Base-by-base conservation (phyloP, 2,329 filamentous ascomycete genomes). In the Alternaria arbusti region DNA sequence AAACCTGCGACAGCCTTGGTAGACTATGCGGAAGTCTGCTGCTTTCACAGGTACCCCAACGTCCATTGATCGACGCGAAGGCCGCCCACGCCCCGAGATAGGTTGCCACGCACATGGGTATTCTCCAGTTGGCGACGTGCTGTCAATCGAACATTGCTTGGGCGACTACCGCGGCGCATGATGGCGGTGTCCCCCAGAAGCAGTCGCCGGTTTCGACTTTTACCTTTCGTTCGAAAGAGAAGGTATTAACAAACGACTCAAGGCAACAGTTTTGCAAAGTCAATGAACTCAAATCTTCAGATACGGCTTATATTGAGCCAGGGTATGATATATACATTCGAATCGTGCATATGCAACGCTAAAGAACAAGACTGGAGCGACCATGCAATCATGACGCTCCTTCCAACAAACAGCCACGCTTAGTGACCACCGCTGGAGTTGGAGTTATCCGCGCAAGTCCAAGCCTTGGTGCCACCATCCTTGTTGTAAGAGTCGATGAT, bases 391-490 rank as follows among this genome's bases (percentile, higher is more conserved):
- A 13, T 50, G 11, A 30, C 13, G 28, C 30, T 32, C 12, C 6
- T 15, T 44, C 32, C 17, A 25, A 44, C 51, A 44, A 20, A 44
- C 51, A 44, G 51, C 17, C 20, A 49, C 9, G 12, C 45, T 57
- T 44, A 61, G 17, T 56, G 44, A 17, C 58, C 58, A 61, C 59
- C 59, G 13, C 40, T 45, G 12, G 70, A 69, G 43, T 71, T 71
- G 5, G 72, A 74, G 57, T 75, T 75, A 12, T 75, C 73, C 1
- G 68, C 71, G 28, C 73, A 75, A 26, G 61, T 65, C 73, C 73
- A 75, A 2, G 73, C 68, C 17, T 65, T 52, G 2, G 67, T 69
- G 8, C 73, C 73, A 6, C 73, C 73, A 6, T 68, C 60, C 28
- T 55, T 67, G 3, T 73, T 72, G 58, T 71, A 74, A 20, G 66